Evolutionary conservation across 1,284 basidiomycete genomes (phyloP).

Genomic region (Irpex sp.): DNA sequence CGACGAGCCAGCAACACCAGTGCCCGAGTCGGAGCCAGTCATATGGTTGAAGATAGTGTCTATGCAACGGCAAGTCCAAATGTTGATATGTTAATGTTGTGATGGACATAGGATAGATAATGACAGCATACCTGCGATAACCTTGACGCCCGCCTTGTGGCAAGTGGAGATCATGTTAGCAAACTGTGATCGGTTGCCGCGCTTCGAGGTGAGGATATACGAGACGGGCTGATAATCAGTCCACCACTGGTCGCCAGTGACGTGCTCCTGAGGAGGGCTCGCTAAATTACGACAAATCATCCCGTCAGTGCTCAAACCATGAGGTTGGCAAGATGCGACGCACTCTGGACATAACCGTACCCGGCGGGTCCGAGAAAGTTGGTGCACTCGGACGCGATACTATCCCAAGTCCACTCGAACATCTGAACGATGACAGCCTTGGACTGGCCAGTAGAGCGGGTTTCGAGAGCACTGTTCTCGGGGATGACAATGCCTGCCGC

Average conservation of each 20-base stretch:
- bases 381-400: constrained; percentile 60
- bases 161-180: constrained; percentile 55
- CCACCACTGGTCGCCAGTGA: constrained; percentile 58
- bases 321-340: constrained; percentile 7
- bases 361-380: constrained; percentile 62
- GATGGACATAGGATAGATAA: constrained; percentile 13
- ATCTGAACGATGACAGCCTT: constrained; percentile 30
- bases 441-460: constrained; percentile 13
- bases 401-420: constrained; percentile 41
- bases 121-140: constrained; percentile 45
- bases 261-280: constrained; percentile 45
- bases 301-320: constrained; percentile 12
- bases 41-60: constrained; percentile 70
- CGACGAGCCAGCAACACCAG: constrained; percentile 44
- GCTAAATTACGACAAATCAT: constrained; percentile 28
- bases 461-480: neutral
- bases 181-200: constrained; percentile 50
- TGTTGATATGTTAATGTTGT: neutral
- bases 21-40: constrained; percentile 42
- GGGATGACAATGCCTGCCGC: neutral
- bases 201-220: constrained; percentile 57
- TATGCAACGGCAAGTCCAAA: constrained; percentile 17
- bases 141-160: constrained; percentile 56
- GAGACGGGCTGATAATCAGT: constrained; percentile 70
- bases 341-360: constrained; percentile 67